A percentile compares a stretch with the other conserved stretches of the same genome.
Conservation (phyloP, 108 stramenopile genomes). For the Fragilaria crotonensis region DNA sequence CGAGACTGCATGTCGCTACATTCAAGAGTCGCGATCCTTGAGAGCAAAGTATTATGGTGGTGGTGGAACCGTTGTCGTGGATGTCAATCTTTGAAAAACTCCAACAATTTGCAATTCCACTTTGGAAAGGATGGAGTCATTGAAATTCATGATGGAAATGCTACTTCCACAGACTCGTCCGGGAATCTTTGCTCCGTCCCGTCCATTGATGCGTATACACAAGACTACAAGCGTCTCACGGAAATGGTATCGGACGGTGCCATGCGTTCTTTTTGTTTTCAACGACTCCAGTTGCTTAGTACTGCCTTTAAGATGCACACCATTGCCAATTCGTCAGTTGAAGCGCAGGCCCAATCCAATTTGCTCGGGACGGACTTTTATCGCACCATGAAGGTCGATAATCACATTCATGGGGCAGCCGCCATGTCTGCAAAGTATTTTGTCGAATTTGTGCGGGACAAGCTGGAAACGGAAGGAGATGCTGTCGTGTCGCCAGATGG, state of each 20-base stretch:
- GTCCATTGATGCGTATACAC: constrained; percentile 50
- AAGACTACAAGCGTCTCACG: constrained; percentile 69
- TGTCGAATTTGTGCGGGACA: constrained; percentile 94
- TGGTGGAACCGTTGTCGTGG: constrained; percentile 15
- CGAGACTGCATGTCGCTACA: constrained; percentile 59
- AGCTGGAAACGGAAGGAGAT: constrained; percentile 86
- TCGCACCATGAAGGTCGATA: constrained; percentile 97
- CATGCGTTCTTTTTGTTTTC: constrained; percentile 82
- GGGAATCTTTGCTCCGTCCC: constrained; percentile 32
- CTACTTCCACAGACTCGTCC: constrained; percentile 17
- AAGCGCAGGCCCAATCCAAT: constrained; percentile 70
- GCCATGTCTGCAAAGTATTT: constrained; percentile 98
- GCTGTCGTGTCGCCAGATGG: constrained; percentile 74
- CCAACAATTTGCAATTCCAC: constrained; percentile 13
- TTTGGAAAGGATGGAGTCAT: constrained; percentile 69
- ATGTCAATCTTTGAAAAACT: constrained; percentile 9
- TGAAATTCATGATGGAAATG: constrained; percentile 52
- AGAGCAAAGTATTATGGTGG: constrained; percentile 70
- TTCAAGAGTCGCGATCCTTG: constrained; percentile 54
- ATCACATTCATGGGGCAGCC: constrained; percentile 97
- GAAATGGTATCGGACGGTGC: constrained; percentile 64
- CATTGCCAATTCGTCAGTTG: constrained; percentile 73
- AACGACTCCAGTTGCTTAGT: constrained; percentile 71
- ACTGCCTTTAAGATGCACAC: constrained; percentile 85
- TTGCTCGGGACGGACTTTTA: constrained; percentile 96